phyloP scores from a whole-genome alignment of 1,139 yeast genomes.

The Taphrina deformans region DNA sequence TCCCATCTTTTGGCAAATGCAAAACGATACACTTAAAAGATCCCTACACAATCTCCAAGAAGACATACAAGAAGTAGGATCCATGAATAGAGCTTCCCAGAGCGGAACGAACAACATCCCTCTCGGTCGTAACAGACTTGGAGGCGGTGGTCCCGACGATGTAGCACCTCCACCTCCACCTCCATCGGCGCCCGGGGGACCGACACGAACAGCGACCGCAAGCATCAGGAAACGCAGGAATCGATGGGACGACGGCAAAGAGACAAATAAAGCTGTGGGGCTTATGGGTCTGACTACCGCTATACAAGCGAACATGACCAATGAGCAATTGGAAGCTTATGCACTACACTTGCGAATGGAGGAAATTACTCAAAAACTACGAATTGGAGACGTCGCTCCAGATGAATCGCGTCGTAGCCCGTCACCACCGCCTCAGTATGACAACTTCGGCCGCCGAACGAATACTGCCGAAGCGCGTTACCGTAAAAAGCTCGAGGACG shows the following conservation, averaged over 20 bases:
- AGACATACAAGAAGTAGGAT: too few species aligned
- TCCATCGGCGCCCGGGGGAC: conserved; percentile 35
- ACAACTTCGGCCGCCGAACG: conserved; percentile 72
- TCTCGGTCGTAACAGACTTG: conserved; percentile 41
- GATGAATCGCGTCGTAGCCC: conserved; percentile 55
- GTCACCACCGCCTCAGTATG: conserved; percentile 93
- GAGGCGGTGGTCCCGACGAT: conserved; percentile 35
- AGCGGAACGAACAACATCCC: conserved; percentile 44
- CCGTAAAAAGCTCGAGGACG: conserved; percentile 65
- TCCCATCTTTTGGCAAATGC: neutral
- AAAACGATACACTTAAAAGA: neutral
- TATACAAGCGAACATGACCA: conserved; percentile 61
- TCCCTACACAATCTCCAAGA: too few species aligned
- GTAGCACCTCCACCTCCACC: conserved; percentile 38
- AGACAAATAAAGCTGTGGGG: conserved; percentile 43
- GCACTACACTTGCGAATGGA: conserved; percentile 73
- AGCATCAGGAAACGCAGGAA: conserved; percentile 36
- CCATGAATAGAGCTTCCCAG: conserved; percentile 19
- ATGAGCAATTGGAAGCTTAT: conserved; percentile 82
- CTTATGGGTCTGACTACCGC: conserved; percentile 48
- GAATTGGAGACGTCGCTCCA: conserved; percentile 52
- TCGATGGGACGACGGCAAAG: conserved; percentile 46
- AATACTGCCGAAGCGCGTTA: conserved; percentile 78
- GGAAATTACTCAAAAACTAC: conserved; percentile 67
- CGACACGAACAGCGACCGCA: conserved; percentile 20